phyloP scores from a whole-genome alignment of 495 filamentous ascomycete genomes.

The Aspergillus sclerotioniger region DNA sequence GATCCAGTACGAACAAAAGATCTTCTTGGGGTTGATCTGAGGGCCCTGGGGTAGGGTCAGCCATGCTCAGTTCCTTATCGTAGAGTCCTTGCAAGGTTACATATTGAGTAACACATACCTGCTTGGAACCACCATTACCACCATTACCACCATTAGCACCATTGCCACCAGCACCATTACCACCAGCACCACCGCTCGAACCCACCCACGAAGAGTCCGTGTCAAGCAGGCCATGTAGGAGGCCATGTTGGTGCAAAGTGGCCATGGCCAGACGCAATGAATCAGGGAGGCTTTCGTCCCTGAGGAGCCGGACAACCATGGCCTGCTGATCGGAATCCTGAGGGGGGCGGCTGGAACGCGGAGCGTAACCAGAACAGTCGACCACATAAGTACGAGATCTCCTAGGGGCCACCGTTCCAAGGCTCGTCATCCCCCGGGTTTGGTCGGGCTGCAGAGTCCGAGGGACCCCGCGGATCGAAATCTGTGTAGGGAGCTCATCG shows the following conservation, averaged over 20 bases:
- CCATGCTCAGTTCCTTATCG: neutral
- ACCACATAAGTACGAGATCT: constrained; percentile 35
- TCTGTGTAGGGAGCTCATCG: constrained; percentile 56
- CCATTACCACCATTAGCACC: too few relatives aligned
- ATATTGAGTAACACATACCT: constrained; percentile 20
- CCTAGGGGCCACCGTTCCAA: constrained; percentile 34
- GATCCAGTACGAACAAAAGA: constrained; percentile 86
- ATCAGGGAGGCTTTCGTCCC: constrained; percentile 23
- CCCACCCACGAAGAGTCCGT: constrained; percentile 21
- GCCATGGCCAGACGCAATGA: constrained; percentile 25
- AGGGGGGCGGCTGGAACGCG: too few relatives aligned
- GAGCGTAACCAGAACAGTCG: too few relatives aligned
- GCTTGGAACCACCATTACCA: constrained; percentile 12
- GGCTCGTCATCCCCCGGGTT: constrained; percentile 46
- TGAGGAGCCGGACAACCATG: constrained; percentile 23
- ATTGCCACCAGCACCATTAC: too few relatives aligned
- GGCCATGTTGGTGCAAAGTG: constrained; percentile 20
- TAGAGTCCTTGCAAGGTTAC: neutral
- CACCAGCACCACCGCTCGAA: constrained; percentile 10
- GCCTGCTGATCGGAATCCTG: constrained; percentile 24
- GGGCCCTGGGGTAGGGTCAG: constrained; percentile 13
- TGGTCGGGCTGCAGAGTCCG: constrained; percentile 33
- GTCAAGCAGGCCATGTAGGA: constrained; percentile 15
- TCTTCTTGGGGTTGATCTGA: constrained; percentile 50
- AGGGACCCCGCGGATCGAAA: constrained; percentile 36